These are phyloP conservation scores for Somion occarium DNA, from an alignment of 1,284 basidiomycete species.

Conservation along the genomic window DNA sequence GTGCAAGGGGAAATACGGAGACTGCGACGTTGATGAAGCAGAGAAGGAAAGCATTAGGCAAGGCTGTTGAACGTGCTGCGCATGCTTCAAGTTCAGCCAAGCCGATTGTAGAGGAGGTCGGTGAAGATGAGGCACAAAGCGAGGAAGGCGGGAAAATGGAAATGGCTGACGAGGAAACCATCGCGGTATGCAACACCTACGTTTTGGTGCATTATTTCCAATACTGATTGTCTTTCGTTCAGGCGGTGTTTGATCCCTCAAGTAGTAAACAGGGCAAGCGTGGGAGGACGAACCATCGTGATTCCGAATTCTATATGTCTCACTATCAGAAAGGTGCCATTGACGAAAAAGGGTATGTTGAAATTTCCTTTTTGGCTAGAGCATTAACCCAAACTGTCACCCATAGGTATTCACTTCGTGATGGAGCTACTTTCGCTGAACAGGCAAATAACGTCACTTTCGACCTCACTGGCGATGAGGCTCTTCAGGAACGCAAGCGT, in stretches of 20 bases:
- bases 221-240: conserved; percentile 4
- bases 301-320: conserved; percentile 88
- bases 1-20: conserved; percentile 60
- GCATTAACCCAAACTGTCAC: neutral
- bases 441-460: conserved; percentile 82
- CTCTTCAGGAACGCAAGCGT: conserved; percentile 55
- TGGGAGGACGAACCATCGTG: conserved; percentile 59
- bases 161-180: conserved; percentile 75
- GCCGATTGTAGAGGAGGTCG: conserved; percentile 32
- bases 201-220: neutral
- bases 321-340: conserved; percentile 84
- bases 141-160: conserved; percentile 39
- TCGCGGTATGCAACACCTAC: conserved; percentile 47
- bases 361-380: neutral
- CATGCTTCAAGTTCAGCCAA: conserved; percentile 29
- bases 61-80: conserved; percentile 49
- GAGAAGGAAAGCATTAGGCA: conserved; percentile 73
- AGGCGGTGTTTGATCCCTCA: conserved; percentile 75
- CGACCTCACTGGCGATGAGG: conserved; percentile 84
- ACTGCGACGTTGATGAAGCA: conserved; percentile 85
- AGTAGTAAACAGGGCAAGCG: conserved; percentile 36
- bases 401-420: conserved; percentile 76
- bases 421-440: conserved; percentile 82
- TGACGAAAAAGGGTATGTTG: conserved; percentile 81
- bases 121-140: conserved; percentile 26